phyloP scores from a whole-genome alignment of 768 basidiomycete genomes.

The Boletus tomentosulus region DNA sequence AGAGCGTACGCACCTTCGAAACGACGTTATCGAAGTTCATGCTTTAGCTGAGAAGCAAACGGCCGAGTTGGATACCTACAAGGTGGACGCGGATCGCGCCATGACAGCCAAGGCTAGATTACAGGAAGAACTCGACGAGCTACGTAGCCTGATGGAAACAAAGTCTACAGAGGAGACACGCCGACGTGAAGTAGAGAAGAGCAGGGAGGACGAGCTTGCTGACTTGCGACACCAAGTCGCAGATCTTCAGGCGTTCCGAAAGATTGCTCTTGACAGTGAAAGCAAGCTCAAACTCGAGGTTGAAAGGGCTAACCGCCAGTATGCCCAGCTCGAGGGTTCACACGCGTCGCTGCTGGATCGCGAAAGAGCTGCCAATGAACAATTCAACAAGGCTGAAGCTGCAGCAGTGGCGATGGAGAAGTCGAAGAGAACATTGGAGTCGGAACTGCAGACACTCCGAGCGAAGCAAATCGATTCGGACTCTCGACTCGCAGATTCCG shows the following conservation, averaged over 20 bases:
- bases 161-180: slow-evolving; percentile 85
- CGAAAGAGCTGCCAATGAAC: slow-evolving; percentile 49
- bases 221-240: slow-evolving; percentile 62
- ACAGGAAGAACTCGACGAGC: slow-evolving; percentile 79
- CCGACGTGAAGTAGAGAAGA: slow-evolving; percentile 78
- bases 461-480: slow-evolving; percentile 67
- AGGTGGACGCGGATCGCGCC: slow-evolving; percentile 47
- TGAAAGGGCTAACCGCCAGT: slow-evolving; percentile 58
- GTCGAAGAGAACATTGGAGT: slow-evolving; percentile 60
- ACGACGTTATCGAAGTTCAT: slow-evolving; percentile 66
- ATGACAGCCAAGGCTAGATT: slow-evolving; percentile 52
- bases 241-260: slow-evolving; percentile 60
- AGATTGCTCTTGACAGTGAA: slow-evolving; percentile 57
- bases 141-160: slow-evolving; percentile 77
- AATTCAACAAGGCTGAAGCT: slow-evolving; percentile 46
- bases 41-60: slow-evolving; percentile 62
- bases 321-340: slow-evolving; percentile 53
- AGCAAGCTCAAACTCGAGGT: slow-evolving; percentile 74
- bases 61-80: slow-evolving; percentile 58
- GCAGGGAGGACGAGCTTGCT: slow-evolving; percentile 79
- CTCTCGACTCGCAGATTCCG: slow-evolving; percentile 54
- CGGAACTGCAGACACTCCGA: slow-evolving; percentile 67
- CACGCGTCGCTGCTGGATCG: slow-evolving; percentile 63
- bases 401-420: slow-evolving; percentile 61
- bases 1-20: slow-evolving; percentile 51